phyloP scores from a whole-genome alignment of 225 moss, liverwort and hornwort species.

The Polytrichum formosum region DNA sequence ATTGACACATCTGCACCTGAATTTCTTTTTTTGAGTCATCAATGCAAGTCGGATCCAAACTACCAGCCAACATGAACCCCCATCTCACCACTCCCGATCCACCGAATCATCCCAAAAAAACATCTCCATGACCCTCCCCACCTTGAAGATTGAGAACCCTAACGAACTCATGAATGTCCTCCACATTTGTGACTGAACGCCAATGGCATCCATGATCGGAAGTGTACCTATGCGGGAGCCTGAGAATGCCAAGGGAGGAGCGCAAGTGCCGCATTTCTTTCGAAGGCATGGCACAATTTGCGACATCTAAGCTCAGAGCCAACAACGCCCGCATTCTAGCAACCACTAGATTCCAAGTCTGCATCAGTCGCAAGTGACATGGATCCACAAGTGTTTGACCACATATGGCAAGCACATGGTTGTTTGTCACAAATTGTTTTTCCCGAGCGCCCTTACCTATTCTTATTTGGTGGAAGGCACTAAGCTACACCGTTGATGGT shows the following conservation, averaged over 20 bases:
- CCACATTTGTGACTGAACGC: neutral
- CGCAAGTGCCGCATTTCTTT: neutral
- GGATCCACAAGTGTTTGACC: neutral
- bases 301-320: neutral
- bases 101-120: neutral
- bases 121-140: neutral
- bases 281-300: neutral
- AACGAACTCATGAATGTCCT: neutral
- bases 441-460: neutral
- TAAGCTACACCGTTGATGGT: neutral
- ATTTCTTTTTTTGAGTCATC: neutral
- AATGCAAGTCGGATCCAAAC: neutral
- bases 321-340: neutral
- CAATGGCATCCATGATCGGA: neutral
- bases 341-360: neutral
- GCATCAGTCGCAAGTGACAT: neutral
- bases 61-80: neutral
- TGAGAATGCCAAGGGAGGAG: neutral
- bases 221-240: neutral
- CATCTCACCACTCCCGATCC: neutral
- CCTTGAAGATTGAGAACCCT: neutral
- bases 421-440: neutral
- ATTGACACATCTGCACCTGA: neutral
- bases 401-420: neutral
- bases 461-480: neutral